Percentiles rank a stretch among this genome's conserved stretches.
These are phyloP conservation scores for Lachnellula arida DNA, from an alignment of 2,329 filamentous ascomycete species.

Conservation along the genomic window DNA sequence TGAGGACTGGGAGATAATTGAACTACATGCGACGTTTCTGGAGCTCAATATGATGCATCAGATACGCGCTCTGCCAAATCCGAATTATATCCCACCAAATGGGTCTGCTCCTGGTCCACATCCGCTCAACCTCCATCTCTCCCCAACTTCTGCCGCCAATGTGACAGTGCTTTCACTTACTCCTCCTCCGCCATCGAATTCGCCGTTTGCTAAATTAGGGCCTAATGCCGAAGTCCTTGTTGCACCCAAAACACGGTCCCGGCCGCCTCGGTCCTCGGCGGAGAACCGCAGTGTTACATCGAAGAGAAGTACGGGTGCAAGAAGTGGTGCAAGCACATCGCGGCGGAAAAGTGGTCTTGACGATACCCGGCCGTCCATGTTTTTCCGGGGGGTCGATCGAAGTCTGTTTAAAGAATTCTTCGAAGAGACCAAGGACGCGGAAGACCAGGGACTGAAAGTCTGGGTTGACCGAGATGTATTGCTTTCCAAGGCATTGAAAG, in stretches of 20 bases:
- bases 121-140: conserved; percentile 85
- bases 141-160: conserved; percentile 91
- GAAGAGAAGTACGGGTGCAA: conserved; percentile 67
- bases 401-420: conserved; percentile 70
- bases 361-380: conserved; percentile 62
- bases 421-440: conserved; percentile 51
- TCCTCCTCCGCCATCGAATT: conserved; percentile 62
- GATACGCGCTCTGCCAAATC: conserved; percentile 89
- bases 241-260: conserved; percentile 82
- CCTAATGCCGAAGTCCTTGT: conserved; percentile 96
- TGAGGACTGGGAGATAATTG: conserved; percentile 98
- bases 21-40: conserved; percentile 91
- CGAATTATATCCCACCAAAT: conserved; percentile 53
- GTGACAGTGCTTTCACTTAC: conserved; percentile 81
- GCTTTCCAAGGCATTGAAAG: conserved; percentile 65
- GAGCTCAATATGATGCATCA: conserved; percentile 91
- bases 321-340: conserved; percentile 69
- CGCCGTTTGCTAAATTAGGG: conserved; percentile 84
- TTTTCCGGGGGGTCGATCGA: conserved; percentile 75
- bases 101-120: conserved; percentile 57
- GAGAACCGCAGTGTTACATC: conserved; percentile 80
- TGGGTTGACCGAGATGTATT: conserved; percentile 83
- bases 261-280: conserved; percentile 58
- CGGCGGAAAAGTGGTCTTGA: conserved; percentile 59
- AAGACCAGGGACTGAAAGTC: conserved; percentile 60